Evolutionary conservation across 345 rosid species (phyloP).

Genomic region (Eutrema japonicum): DNA sequence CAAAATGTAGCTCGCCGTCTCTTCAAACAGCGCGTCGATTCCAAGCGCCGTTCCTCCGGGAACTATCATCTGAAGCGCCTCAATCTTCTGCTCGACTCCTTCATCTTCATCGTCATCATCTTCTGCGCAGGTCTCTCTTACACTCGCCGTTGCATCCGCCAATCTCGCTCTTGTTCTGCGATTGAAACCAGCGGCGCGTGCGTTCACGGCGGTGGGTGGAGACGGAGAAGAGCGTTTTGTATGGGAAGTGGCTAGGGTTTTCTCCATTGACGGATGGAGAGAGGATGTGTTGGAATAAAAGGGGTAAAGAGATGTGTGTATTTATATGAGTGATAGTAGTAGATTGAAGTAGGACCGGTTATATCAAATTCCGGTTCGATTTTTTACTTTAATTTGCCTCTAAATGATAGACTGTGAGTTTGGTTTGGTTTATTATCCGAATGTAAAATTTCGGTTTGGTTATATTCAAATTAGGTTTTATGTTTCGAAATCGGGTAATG

Average conservation of each 20-base stretch:
- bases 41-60: constrained; percentile 68
- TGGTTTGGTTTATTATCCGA: background rate
- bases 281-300: constrained; percentile 37
- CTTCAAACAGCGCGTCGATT: constrained; percentile 64
- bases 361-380: constrained; percentile 5
- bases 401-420: background rate
- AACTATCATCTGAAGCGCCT: constrained; percentile 68
- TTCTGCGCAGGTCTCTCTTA: constrained; percentile 21
- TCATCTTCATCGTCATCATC: constrained; percentile 47
- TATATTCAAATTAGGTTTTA: background rate
- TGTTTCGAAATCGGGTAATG: constrained; percentile 23
- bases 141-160: constrained; percentile 30
- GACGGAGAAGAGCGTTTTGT: constrained; percentile 37
- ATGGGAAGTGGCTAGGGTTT: constrained; percentile 31
- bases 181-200: constrained; percentile 14
- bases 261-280: constrained; percentile 45
- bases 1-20: constrained; percentile 71
- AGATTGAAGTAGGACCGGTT: constrained; percentile 14
- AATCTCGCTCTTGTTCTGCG: constrained; percentile 32
- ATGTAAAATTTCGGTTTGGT: background rate
- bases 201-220: constrained; percentile 28
- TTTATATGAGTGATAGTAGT: constrained; percentile 18
- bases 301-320: constrained; percentile 24
- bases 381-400: background rate
- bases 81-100: constrained; percentile 61